phyloP scores from a whole-genome alignment of 495 filamentous ascomycete genomes.

The Tetracladium marchalianum region DNA sequence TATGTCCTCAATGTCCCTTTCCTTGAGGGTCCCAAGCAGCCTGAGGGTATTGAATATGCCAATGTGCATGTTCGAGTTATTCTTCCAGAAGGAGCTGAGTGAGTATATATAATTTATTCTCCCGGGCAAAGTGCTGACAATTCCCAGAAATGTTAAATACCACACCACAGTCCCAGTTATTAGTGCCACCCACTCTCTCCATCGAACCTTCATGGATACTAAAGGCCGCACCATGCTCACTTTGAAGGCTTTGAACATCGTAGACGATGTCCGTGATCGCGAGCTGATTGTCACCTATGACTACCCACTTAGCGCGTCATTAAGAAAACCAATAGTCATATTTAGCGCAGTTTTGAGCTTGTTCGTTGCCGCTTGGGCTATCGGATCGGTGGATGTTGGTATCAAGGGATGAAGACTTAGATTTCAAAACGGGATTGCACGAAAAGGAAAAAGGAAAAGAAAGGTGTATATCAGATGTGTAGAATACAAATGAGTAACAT shows the following conservation, averaged over 20 bases:
- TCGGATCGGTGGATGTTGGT: constrained; percentile 37
- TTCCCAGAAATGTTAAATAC: constrained; percentile 57
- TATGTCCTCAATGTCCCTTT: constrained; percentile 95
- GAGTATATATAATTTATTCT: constrained; percentile 30
- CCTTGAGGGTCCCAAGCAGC: constrained; percentile 77
- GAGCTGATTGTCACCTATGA: constrained; percentile 85
- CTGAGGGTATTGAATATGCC: constrained; percentile 79
- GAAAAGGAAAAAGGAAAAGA: too few species aligned
- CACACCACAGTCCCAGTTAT: constrained; percentile 49
- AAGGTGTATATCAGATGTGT: constrained; percentile 12
- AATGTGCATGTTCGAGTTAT: constrained; percentile 71
- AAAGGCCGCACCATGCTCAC: constrained; percentile 75
- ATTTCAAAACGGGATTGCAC: too few species aligned
- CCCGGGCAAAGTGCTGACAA: not conserved
- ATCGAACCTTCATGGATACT: constrained; percentile 91
- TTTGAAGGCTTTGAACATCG: constrained; percentile 73
- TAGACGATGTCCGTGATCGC: constrained; percentile 76
- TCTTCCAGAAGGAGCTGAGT: constrained; percentile 85
- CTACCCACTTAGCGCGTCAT: constrained; percentile 60
- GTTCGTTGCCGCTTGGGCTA: constrained; percentile 64
- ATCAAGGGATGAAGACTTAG: constrained; percentile 13
- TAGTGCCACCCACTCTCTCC: constrained; percentile 44
- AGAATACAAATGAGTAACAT: constrained; percentile 14
- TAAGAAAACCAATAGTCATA: constrained; percentile 81
- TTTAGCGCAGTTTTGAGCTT: constrained; percentile 63